A percentile compares a stretch with the other conserved stretches of the same genome.
Conservation (phyloP, 106 monocot species). For the Vanilla planifolia region DNA sequence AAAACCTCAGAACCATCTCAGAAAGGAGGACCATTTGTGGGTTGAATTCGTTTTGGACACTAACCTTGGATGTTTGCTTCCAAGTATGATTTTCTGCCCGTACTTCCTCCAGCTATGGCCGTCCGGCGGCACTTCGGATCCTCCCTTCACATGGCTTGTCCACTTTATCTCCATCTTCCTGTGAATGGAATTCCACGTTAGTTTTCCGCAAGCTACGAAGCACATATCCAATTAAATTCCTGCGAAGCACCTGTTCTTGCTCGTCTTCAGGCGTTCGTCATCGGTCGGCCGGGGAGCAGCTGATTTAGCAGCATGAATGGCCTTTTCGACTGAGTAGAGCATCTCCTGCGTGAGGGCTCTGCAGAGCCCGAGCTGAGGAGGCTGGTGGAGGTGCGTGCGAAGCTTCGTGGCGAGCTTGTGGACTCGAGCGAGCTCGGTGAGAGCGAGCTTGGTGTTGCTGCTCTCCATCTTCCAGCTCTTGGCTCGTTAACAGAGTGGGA, state of each 20-base stretch:
- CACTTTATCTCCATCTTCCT: background rate
- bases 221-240: background rate
- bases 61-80: constrained; percentile 13
- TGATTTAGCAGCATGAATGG: background rate
- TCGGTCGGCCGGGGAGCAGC: no score
- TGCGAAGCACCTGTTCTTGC: constrained; percentile 7
- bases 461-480: background rate
- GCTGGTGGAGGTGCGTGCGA: background rate
- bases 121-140: background rate
- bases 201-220: background rate
- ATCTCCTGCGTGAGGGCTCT: background rate
- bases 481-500: no score
- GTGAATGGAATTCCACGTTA: background rate
- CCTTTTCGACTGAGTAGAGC: background rate
- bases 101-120: background rate
- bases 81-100: constrained; percentile 12
- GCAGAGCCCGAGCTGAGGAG: background rate
- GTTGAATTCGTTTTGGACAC: background rate
- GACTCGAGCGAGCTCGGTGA: constrained; percentile 1
- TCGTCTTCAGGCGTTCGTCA: background rate
- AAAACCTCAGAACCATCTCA: background rate
- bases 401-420: constrained; percentile 9
- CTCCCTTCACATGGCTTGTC: background rate
- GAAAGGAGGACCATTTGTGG: background rate
- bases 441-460: background rate